Percentiles rank a stretch among this genome's conserved stretches.
phyloP scores from a whole-genome alignment of 805 yeast genomes.

The Lipomyces yamanashiensis region DNA sequence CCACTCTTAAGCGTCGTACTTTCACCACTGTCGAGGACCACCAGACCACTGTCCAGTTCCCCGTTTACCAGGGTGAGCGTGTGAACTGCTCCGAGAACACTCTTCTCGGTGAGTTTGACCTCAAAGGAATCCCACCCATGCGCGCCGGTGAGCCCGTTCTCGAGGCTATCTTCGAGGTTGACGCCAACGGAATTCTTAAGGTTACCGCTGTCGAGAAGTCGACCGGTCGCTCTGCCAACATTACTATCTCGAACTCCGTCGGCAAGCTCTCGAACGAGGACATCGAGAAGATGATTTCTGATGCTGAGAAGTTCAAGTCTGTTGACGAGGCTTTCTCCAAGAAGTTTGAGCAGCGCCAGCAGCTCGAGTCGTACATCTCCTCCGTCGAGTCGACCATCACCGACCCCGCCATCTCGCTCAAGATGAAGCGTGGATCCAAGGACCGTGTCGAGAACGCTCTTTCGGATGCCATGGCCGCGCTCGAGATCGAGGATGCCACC shows the following conservation, averaged over 20 bases:
- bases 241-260: slow-evolving; percentile 98
- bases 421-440: slow-evolving; percentile 96
- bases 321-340: slow-evolving; percentile 99
- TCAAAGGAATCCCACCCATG: slow-evolving; percentile 97
- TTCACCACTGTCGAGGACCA: slow-evolving; percentile 98
- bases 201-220: slow-evolving; percentile 99
- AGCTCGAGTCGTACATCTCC: slow-evolving; percentile 97
- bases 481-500: slow-evolving; percentile 93
- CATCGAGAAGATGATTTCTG: slow-evolving; percentile 97
- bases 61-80: slow-evolving; percentile 99
- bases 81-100: slow-evolving; percentile 98
- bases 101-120: slow-evolving; percentile 96
- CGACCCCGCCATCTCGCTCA: slow-evolving; percentile 97
- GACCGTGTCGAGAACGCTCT: slow-evolving; percentile 97
- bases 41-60: slow-evolving; percentile 98
- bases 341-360: slow-evolving; percentile 99
- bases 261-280: slow-evolving; percentile 97
- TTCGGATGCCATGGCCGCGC: slow-evolving; percentile 97
- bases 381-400: slow-evolving; percentile 94
- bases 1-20: slow-evolving; percentile 98
- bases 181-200: slow-evolving; percentile 99
- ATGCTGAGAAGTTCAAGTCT: slow-evolving; percentile 98
- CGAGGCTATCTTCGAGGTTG: slow-evolving; percentile 98
- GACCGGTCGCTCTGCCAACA: slow-evolving; percentile 97
- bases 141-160: slow-evolving; percentile 99